Evolutionary conservation across 2,329 filamentous ascomycete species (phyloP), one percentile per base, ranked within the genome.

Genomic region (Alternaria panax): DNA sequence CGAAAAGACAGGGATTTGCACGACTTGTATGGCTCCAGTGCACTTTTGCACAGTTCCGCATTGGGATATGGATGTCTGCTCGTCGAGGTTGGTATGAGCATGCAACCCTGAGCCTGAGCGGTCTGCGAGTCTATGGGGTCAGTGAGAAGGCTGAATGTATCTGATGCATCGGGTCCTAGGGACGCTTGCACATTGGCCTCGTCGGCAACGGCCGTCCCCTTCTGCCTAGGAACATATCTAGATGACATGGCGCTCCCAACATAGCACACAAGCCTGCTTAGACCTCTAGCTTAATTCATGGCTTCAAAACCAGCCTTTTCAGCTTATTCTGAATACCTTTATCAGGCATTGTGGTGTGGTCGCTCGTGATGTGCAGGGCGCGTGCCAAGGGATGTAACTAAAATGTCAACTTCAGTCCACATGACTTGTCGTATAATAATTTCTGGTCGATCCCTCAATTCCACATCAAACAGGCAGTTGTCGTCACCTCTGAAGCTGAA

Each of bases 11-110:
- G 9, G 11, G 18, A 4, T 45, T 20, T 51, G 42, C 51, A 51
- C 1, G 36, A 41, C 5, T 40, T 57, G 30, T 28, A 25, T 22
- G 12, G 24, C 27, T 25, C 14, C 22, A 22, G 34, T 53, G 30
- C 51, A 46, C n/a, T 51, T 57, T 59, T 45, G 54, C 53, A 56
- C 51, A 60, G 47, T 60, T 66, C 61, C 40, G 16, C 43, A 42
- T 51, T 52, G 20, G 38, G 53, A 8, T n/a, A 27, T 24, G 11
- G 18, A 6, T 43, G 60, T 43, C 45, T 46, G 30, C 25, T 24
- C 36, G 42, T 50, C 28, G 18, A 62, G 47, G 45, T 32, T 32
- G 20, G 11, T n/a, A 24, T 38, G 36, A 55, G 38, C 38, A 24
- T 30, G 25, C 47, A 53, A 43, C 16, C 5, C 22, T 25, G 11